Conservation (phyloP, 768 basidiomycete species). For the Fomitopsis serialis region DNA sequence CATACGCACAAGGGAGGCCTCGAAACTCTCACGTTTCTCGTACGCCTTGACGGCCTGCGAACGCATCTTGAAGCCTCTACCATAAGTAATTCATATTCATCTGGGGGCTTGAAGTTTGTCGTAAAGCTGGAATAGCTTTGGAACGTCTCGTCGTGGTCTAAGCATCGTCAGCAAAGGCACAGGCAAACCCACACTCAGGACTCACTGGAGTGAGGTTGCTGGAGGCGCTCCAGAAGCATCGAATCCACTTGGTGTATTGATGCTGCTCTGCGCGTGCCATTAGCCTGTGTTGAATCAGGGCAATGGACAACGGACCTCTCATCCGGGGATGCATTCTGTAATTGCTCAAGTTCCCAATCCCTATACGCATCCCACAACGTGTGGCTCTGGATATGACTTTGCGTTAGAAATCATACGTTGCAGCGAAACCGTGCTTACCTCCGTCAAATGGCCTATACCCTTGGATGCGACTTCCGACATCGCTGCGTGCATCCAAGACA, state of each 20-base stretch:
- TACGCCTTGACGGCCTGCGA: conserved; percentile 54
- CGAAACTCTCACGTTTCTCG: conserved; percentile 58
- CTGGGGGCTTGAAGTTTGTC: conserved; percentile 63
- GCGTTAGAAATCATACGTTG: neutral
- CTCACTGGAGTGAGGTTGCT: conserved; percentile 73
- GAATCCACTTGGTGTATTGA: conserved; percentile 49
- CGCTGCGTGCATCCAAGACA: conserved; percentile 53
- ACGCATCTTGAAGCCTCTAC: conserved; percentile 69
- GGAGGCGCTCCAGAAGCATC: conserved; percentile 60
- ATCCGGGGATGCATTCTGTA: conserved; percentile 41
- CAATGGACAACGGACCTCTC: conserved; percentile 36
- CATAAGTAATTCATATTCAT: conserved; percentile 75
- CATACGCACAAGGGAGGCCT: conserved; percentile 50
- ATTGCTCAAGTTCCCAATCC: conserved; percentile 68
- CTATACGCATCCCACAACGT: conserved; percentile 65
- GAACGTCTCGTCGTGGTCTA: conserved; percentile 77
- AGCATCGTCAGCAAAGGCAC: neutral
- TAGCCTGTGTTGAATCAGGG: neutral
- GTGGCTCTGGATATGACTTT: conserved; percentile 48
- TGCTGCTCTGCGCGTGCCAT: conserved; percentile 27
- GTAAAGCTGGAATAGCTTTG: conserved; percentile 88
- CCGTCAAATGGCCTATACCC: conserved; percentile 56
- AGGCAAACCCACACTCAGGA: neutral
- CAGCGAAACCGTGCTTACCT: conserved; percentile 35
- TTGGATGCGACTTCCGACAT: conserved; percentile 49